A percentile compares a stretch with the other conserved stretches of the same genome.
phyloP scores from a whole-genome alignment of 148 eudicot species.

The Rhododendron mucronatum region DNA sequence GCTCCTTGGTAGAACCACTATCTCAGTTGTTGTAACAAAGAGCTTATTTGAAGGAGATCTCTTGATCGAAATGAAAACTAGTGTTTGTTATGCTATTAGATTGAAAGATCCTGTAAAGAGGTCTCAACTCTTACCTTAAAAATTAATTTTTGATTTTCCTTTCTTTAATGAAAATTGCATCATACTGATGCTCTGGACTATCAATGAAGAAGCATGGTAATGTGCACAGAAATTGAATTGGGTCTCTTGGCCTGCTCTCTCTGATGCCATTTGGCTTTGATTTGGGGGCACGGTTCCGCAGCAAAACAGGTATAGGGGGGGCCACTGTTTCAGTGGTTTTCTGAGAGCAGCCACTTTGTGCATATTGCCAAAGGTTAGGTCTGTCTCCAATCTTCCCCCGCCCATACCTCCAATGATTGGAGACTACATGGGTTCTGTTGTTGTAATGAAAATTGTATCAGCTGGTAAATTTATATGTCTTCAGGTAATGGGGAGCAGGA shows the following conservation, averaged over 20 bases:
- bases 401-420: too few relatives aligned
- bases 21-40: not conserved
- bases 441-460: not conserved
- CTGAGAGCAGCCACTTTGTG: too few relatives aligned
- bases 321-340: too few relatives aligned
- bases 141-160: not conserved
- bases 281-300: too few relatives aligned
- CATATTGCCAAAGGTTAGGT: too few relatives aligned
- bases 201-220: too few relatives aligned
- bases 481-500: conserved; percentile 95
- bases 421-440: too few relatives aligned
- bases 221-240: too few relatives aligned
- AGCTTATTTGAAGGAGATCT: not conserved
- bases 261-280: too few relatives aligned
- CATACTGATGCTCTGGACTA: not conserved
- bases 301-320: too few relatives aligned
- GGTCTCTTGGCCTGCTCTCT: too few relatives aligned
- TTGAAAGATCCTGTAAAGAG: not conserved
- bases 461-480: conserved; percentile 16
- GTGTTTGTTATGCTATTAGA: not conserved
- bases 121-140: not conserved
- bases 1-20: not conserved
- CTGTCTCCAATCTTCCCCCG: too few relatives aligned
- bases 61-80: conserved; percentile 3
- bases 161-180: not conserved